These are phyloP conservation scores for Lolium multiflorum DNA, from an alignment of 176 grass and related monocot genomes.

Conservation along the genomic window DNA sequence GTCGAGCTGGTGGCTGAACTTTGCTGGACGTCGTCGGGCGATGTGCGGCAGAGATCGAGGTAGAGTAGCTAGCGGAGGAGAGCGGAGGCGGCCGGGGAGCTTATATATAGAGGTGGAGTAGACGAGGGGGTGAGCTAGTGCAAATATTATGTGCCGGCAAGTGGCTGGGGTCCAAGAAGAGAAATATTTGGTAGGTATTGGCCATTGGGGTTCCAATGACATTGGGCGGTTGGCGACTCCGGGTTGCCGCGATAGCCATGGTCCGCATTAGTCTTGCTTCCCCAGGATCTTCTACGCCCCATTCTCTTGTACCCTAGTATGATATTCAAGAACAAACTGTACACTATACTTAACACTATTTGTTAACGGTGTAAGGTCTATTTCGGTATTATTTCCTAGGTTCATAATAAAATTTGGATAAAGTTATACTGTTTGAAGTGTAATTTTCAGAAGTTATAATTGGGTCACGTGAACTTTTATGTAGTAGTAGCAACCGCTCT, in stretches of 20 bases:
- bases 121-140: not conserved
- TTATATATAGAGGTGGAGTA: conserved; percentile 23
- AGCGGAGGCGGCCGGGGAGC: not conserved
- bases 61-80: not conserved
- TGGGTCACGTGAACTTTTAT: not conserved
- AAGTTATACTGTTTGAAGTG: too few species aligned
- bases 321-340: not conserved
- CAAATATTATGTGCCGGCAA: not conserved
- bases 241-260: conserved; percentile 48
- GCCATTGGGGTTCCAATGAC: conserved; percentile 40
- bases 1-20: not conserved
- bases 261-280: not conserved
- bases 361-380: not conserved
- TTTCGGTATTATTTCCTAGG: not conserved
- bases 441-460: too few species aligned
- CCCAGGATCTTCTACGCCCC: conserved; percentile 37
- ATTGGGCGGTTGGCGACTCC: conserved; percentile 50
- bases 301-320: not conserved
- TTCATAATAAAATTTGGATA: too few species aligned
- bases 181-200: conserved; percentile 32
- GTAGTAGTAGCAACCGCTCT: not conserved
- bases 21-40: not conserved
- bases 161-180: conserved; percentile 23
- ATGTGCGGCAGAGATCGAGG: not conserved
- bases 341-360: not conserved